Percentiles rank a stretch among this genome's conserved stretches.
Conservation (phyloP, 179 eudicot genomes). For the Beta corolliflora region DNA sequence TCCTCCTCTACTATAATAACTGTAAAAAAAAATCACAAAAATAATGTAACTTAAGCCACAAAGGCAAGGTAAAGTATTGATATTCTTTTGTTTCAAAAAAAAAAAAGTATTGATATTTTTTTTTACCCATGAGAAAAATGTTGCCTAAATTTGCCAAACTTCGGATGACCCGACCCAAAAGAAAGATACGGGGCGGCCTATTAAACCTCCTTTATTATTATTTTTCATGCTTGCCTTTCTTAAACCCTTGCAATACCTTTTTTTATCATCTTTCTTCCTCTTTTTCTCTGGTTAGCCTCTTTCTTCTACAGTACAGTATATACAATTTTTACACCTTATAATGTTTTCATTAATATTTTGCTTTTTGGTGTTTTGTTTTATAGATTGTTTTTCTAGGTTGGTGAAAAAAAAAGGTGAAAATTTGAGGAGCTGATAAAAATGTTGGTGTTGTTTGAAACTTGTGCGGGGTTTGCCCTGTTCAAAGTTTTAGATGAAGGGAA, state of each 20-base stretch:
- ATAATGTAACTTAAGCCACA: no score
- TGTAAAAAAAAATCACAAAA: no score
- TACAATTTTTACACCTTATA: background rate
- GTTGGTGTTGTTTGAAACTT: slow-evolving; percentile 81
- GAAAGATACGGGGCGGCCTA: background rate
- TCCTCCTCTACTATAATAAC: no score
- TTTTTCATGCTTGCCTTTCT: background rate
- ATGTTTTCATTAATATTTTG: background rate
- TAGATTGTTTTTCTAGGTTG: background rate
- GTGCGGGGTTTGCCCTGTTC: slow-evolving; percentile 90
- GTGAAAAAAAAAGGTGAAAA: background rate
- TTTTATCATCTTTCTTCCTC: background rate
- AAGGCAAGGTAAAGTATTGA: no score
- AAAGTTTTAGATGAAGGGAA: slow-evolving; percentile 85
- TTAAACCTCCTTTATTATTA: background rate
- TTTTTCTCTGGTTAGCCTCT: background rate
- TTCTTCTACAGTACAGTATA: background rate
- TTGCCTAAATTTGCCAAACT: background rate
- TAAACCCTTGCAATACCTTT: slow-evolving; percentile 25
- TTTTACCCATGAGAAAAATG: no score
- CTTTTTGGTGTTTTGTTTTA: background rate
- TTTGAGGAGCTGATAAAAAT: slow-evolving; percentile 30
- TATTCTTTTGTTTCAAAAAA: no score
- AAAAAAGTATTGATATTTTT: no score
- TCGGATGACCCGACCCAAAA: background rate